Evolutionary conservation across 352 stramenopile species (phyloP).

Genomic region (Globisporangium uncinulatum): DNA sequence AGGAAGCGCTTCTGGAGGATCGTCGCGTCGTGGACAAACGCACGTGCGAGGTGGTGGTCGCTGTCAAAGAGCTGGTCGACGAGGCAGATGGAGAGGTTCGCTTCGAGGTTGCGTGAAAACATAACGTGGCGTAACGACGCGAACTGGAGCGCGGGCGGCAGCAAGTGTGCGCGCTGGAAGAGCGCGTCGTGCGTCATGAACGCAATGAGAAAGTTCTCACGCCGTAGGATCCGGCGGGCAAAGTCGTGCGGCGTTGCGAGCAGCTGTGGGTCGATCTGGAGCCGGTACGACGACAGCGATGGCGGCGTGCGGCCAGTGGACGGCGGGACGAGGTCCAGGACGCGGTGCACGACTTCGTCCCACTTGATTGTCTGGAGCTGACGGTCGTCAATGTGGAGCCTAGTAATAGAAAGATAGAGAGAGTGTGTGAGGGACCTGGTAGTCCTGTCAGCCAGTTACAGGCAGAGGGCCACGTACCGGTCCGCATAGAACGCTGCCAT

Average conservation of each 20-base stretch:
- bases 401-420: not conserved
- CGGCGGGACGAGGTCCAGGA: conserved; percentile 54
- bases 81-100: conserved; percentile 94
- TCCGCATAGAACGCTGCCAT: conserved; percentile 92
- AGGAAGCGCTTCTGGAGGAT: conserved; percentile 92
- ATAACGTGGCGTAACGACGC: conserved; percentile 72
- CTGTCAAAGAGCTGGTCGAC: conserved; percentile 96
- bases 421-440: not conserved
- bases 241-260: conserved; percentile 85
- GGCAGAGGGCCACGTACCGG: conserved; percentile 16
- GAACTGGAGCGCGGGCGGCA: conserved; percentile 72
- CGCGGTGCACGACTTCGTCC: conserved; percentile 87
- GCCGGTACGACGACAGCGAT: conserved; percentile 77
- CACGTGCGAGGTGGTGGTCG: conserved; percentile 72
- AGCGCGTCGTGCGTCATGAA: conserved; percentile 94
- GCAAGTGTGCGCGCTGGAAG: conserved; percentile 83
- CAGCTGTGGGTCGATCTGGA: conserved; percentile 79
- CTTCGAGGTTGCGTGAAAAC: conserved; percentile 91
- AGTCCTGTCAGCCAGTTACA: too few relatives aligned
- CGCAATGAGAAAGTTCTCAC: conserved; percentile 98
- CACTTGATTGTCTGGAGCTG: conserved; percentile 84
- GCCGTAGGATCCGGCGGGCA: conserved; percentile 95
- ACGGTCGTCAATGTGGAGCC: conserved; percentile 83
- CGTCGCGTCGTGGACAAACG: conserved; percentile 88
- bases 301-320: conserved; percentile 63